phyloP scores from a whole-genome alignment of 352 stramenopile genomes.

The Phytophthora hybrid region DNA sequence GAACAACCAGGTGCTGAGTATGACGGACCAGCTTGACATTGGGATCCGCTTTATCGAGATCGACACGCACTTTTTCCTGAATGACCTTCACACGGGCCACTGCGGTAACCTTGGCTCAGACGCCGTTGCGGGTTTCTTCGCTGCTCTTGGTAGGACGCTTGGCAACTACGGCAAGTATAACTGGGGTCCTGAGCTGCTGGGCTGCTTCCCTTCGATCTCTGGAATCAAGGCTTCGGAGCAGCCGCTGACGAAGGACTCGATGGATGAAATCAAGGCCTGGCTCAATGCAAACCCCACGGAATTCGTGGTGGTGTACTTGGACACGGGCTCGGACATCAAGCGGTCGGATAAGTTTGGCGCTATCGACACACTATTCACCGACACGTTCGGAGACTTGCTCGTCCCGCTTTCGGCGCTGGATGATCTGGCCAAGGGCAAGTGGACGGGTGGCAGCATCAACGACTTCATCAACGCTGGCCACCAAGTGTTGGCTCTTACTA shows the following conservation, averaged over 20 bases:
- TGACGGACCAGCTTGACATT: slow-evolving; percentile 72
- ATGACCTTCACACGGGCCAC: slow-evolving; percentile 65
- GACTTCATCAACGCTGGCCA: slow-evolving; percentile 51
- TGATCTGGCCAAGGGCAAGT: slow-evolving; percentile 44
- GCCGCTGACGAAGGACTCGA: slow-evolving; percentile 37
- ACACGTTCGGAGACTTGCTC: slow-evolving; percentile 58
- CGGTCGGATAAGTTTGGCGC: slow-evolving; percentile 39
- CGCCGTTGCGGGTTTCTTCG: slow-evolving; percentile 43
- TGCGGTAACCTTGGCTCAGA: slow-evolving; percentile 56
- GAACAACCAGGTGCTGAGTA: slow-evolving; percentile 71
- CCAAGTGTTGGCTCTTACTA: slow-evolving; percentile 53
- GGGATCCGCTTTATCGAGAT: slow-evolving; percentile 72
- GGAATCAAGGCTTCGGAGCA: slow-evolving; percentile 69
- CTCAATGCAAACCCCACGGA: slow-evolving; percentile 55
- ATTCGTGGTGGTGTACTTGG: slow-evolving; percentile 68
- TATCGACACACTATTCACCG: slow-evolving; percentile 52
- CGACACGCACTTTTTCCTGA: slow-evolving; percentile 67
- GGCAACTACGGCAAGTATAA: slow-evolving; percentile 51
- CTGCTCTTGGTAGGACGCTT: slow-evolving; percentile 48
- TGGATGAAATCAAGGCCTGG: slow-evolving; percentile 65
- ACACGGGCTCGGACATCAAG: slow-evolving; percentile 55
- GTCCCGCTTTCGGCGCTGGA: slow-evolving; percentile 49
- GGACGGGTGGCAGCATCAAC: slow-evolving; percentile 50
- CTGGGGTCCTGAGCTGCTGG: slow-evolving; percentile 60
- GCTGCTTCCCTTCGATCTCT: slow-evolving; percentile 70